These are phyloP conservation scores for Cornus florida DNA, from an alignment of 148 eudicot species.

Conservation along the genomic window DNA sequence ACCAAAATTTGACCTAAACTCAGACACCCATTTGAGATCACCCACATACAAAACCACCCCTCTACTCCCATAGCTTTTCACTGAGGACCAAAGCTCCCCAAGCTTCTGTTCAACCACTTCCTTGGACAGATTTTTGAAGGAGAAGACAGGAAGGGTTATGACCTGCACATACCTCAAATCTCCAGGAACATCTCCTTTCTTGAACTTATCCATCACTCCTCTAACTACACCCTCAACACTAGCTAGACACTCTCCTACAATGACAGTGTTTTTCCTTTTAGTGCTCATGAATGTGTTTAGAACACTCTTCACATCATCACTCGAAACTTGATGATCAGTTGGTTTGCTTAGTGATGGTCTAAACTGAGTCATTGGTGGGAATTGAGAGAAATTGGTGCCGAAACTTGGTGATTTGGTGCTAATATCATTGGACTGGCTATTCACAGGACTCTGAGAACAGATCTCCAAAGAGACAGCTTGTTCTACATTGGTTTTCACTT, in stretches of 20 bases:
- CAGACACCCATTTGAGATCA: constrained; percentile 82
- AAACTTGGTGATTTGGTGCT: constrained; percentile 19
- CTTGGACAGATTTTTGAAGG: constrained; percentile 48
- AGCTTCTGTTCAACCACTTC: constrained; percentile 68
- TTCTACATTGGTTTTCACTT: constrained; percentile 72
- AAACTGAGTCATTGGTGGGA: constrained; percentile 18
- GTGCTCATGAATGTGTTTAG: constrained; percentile 48
- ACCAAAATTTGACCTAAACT: constrained; percentile 69
- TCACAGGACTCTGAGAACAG: constrained; percentile 24
- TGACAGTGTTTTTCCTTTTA: constrained; percentile 53
- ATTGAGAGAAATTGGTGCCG: constrained; percentile 19
- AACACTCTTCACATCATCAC: constrained; percentile 52
- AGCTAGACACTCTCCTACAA: constrained; percentile 54
- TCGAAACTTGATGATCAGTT: constrained; percentile 12
- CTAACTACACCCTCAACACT: constrained; percentile 55
- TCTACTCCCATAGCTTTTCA: constrained; percentile 56
- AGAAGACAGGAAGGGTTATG: constrained; percentile 53
- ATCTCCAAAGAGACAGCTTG: constrained; percentile 48
- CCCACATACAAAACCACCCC: constrained; percentile 84
- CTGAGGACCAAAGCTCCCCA: constrained; percentile 52
- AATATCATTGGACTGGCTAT: constrained; percentile 13
- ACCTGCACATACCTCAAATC: constrained; percentile 60
- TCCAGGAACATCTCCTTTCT: constrained; percentile 57
- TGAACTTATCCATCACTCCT: constrained; percentile 54
- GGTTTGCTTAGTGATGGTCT: constrained; percentile 22